Evolutionary conservation across 495 filamentous ascomycete genomes (phyloP), one percentile per base, ranked within the genome.

Genomic region (Venustampulla echinocandica): DNA sequence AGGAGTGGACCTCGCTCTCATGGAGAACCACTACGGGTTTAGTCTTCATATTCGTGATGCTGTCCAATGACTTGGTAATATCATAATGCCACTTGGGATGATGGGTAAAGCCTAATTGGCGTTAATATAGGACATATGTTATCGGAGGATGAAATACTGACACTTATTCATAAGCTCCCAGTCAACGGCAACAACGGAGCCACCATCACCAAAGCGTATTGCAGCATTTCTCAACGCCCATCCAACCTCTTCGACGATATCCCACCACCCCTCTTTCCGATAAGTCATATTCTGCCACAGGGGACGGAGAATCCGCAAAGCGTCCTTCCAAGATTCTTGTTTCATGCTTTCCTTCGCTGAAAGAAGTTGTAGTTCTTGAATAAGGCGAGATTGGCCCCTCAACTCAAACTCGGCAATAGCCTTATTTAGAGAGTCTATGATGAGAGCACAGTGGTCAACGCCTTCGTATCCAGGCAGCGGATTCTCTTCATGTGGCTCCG

Each of bases 191-290:
- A 95, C 58, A 9, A 90, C 64, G 11, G 78, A 73, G 32, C 81
- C 80, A 10, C 69, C 69, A 52, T 88, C 78, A 10, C 79, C 75
- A 10, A 71, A 60, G 41, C 73, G 72, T 0, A 71, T 56, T 3
- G 90, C 90, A 50, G 83, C 86, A 47, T 85, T 71, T 53, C 87
- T 75, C 32, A 95, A 68, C 9, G 73, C 69, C 82, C 83, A 86
- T 44, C 79, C 71, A 41, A 92, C 70, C 35, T 83, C 80, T 59
- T 80, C 79, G 44, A 86, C 78, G 9, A 89, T 69, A 32, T 73
- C 63, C 72, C 82, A 84, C 92, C 93, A 97, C 14, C 84, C 80
- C 53, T 93, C 83, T 25, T 62, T 65, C 35, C 92, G 76, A 73
- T 84, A 94, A 9, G 73, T 74, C 63, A 86, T 74, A 3, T 68